phyloP scores from a whole-genome alignment of 352 stramenopile genomes.

The Globisporangium cystogenes region DNA sequence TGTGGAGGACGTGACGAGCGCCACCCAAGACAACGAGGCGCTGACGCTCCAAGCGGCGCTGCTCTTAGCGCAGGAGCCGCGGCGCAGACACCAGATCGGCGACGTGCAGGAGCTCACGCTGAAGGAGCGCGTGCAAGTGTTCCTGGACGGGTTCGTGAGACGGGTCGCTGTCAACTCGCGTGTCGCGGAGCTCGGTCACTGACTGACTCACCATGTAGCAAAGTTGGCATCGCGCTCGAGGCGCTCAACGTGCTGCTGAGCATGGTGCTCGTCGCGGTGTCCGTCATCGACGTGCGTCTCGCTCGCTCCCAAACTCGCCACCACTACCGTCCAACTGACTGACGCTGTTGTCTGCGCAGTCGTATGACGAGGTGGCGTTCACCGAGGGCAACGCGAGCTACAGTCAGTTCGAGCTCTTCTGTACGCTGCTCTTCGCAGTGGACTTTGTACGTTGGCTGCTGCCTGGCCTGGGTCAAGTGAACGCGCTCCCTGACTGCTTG shows the following conservation, averaged over 20 bases:
- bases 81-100: constrained; percentile 20
- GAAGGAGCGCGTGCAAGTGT: constrained; percentile 36
- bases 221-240: constrained; percentile 27
- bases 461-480: no score
- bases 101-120: constrained; percentile 32
- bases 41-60: background rate
- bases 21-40: no score
- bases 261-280: constrained; percentile 34
- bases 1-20: no score
- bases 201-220: constrained; percentile 8
- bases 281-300: constrained; percentile 25
- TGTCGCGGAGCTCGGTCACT: background rate
- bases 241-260: constrained; percentile 40
- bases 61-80: background rate
- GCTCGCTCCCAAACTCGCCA: background rate
- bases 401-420: constrained; percentile 24
- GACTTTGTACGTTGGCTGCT: constrained; percentile 29
- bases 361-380: constrained; percentile 20
- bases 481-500: background rate
- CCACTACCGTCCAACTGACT: no score
- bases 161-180: background rate
- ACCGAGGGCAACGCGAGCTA: constrained; percentile 5
- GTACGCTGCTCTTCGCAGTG: constrained; percentile 38
- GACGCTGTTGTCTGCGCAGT: constrained; percentile 11
- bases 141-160: constrained; percentile 32